A percentile compares a stretch with the other conserved stretches of the same genome.
Evolutionary conservation across 768 basidiomycete genomes (phyloP).

Genomic region (Saitozyma podzolica): DNA sequence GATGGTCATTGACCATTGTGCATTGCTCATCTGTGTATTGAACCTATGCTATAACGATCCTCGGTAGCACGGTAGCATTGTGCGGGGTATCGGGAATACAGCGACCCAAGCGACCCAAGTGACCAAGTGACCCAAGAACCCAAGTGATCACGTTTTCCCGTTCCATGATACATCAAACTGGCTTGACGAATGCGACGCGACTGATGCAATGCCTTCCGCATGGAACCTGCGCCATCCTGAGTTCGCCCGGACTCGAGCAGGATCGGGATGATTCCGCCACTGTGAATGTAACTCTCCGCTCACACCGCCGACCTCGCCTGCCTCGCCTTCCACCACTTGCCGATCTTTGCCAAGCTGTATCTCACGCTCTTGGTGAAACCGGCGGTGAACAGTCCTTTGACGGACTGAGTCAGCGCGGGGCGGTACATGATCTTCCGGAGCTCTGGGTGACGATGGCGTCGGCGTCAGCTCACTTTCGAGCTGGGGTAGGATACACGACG

Average conservation of each 20-base stretch:
- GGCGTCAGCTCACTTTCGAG: conserved; percentile 1
- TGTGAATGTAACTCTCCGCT: too few species aligned
- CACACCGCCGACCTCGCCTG: not conserved
- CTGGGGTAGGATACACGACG: not conserved
- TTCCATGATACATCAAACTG: not conserved
- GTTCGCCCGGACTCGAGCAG: too few species aligned
- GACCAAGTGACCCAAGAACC: not conserved
- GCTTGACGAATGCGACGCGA: too few species aligned
- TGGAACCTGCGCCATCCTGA: too few species aligned
- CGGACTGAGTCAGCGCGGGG: conserved; percentile 77
- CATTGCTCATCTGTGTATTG: too few species aligned
- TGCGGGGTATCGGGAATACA: too few species aligned
- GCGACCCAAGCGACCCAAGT: not conserved
- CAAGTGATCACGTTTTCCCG: not conserved
- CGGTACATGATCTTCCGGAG: conserved; percentile 73
- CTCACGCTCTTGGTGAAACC: conserved; percentile 74
- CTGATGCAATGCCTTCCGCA: too few species aligned
- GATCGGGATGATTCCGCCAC: too few species aligned
- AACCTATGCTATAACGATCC: too few species aligned
- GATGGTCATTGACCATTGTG: too few species aligned
- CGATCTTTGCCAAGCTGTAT: conserved; percentile 73
- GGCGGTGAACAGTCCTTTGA: conserved; percentile 83
- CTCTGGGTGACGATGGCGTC: conserved; percentile 61
- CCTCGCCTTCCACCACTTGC: conserved; percentile 73
- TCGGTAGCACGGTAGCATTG: too few species aligned